A percentile compares a stretch with the other conserved stretches of the same genome.
Conservation (phyloP, 257 asterid genomes). For the Penstemon davidsonii region DNA sequence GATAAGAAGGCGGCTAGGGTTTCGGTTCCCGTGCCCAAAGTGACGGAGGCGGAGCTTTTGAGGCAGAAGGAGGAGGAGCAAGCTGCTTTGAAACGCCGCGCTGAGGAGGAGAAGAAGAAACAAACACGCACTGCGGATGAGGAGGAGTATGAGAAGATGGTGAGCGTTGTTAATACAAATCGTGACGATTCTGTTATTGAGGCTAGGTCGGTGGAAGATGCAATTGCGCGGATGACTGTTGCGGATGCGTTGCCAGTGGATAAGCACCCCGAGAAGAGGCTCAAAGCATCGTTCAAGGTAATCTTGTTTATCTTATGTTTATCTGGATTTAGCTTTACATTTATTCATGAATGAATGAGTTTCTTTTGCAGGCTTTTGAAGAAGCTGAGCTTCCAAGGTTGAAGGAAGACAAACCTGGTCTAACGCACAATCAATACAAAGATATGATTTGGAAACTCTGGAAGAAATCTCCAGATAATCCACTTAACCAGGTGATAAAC, state of each 20-base stretch:
- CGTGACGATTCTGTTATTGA: conserved; percentile 81
- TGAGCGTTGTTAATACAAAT: conserved; percentile 64
- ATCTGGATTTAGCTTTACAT: conserved; percentile 24
- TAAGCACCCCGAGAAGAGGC: conserved; percentile 93
- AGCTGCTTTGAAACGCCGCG: conserved; percentile 57
- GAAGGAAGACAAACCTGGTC: conserved; percentile 65
- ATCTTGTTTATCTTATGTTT: neutral
- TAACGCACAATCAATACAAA: conserved; percentile 61
- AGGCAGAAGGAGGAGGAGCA: conserved; percentile 76
- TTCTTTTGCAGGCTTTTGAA: conserved; percentile 54
- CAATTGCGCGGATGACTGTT: conserved; percentile 70
- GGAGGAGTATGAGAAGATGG: conserved; percentile 82
- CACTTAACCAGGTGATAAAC: conserved; percentile 76
- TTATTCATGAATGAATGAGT: conserved; percentile 8
- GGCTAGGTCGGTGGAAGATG: conserved; percentile 83
- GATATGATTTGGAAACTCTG: conserved; percentile 98
- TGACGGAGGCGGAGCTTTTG: conserved; percentile 78
- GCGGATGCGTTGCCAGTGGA: conserved; percentile 67
- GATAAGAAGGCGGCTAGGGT: conserved; percentile 88
- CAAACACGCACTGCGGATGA: conserved; percentile 71
- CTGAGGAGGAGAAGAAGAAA: conserved; percentile 80
- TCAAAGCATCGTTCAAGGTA: conserved; percentile 86
- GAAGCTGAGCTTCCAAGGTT: conserved; percentile 63
- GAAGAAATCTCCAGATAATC: conserved; percentile 98
- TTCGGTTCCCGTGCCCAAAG: conserved; percentile 75